Evolutionary conservation across 306 rosid genomes (phyloP).

Genomic region (Dryas octopetala): DNA sequence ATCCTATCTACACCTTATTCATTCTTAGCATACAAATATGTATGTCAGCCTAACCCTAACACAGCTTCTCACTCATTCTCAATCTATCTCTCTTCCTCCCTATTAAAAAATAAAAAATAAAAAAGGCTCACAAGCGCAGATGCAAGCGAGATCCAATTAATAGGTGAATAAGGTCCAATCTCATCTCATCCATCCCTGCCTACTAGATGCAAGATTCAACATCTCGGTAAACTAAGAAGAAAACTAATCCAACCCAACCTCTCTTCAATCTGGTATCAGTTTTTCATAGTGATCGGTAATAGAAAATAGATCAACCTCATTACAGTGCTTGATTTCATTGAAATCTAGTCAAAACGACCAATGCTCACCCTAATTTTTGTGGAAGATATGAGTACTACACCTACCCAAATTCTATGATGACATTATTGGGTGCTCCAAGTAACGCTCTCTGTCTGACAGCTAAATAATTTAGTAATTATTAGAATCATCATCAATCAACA

Average conservation of each 20-base stretch:
- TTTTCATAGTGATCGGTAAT: not conserved
- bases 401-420: constrained; percentile 17
- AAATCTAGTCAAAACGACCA: not conserved
- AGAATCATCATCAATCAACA: not conserved
- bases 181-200: not conserved
- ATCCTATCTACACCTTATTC: not conserved
- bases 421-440: constrained; percentile 7
- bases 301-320: not conserved
- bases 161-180: not conserved
- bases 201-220: not conserved
- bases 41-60: not conserved
- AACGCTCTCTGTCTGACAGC: not conserved
- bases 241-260: not conserved
- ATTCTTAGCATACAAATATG: not conserved
- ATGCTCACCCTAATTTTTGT: not conserved
- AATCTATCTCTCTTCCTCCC: too few relatives aligned
- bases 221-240: too few relatives aligned
- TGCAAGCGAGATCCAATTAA: too few relatives aligned
- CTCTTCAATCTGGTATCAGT: not conserved
- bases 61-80: too few relatives aligned
- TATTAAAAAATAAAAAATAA: not conserved
- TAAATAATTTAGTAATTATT: not conserved
- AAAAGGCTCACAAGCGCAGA: too few relatives aligned
- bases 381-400: constrained; percentile 3
- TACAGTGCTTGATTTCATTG: not conserved